Percentiles rank a stretch among this genome's conserved stretches.
These are phyloP conservation scores for Fusarium lyarnte DNA, from an alignment of 2,329 filamentous ascomycete genomes.

Conservation along the genomic window DNA sequence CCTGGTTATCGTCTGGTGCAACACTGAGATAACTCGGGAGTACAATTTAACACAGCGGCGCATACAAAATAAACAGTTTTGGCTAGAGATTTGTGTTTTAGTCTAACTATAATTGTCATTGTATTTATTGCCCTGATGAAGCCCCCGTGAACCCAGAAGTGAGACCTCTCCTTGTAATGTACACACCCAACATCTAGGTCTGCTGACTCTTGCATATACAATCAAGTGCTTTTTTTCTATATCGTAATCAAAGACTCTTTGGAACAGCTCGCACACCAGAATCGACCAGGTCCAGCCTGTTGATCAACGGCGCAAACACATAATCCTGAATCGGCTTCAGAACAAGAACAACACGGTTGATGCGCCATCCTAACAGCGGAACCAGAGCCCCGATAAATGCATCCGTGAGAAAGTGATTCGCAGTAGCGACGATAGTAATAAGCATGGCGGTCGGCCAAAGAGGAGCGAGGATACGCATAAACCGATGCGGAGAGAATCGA, in stretches of 20 bases:
- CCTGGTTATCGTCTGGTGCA: not conserved
- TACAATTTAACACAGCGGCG: rapidly evolving
- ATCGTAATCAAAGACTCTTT: constrained; percentile 21
- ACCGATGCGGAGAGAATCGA: constrained; percentile 53
- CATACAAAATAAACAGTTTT: rapidly evolving
- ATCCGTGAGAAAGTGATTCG: constrained; percentile 53
- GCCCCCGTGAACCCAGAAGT: not conserved
- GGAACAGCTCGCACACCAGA: constrained; percentile 20
- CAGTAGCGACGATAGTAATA: constrained; percentile 53
- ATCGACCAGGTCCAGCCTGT: constrained; percentile 39
- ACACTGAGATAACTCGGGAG: not conserved
- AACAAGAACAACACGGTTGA: constrained; percentile 40
- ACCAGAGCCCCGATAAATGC: constrained; percentile 49
- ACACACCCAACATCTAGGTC: rapidly evolving
- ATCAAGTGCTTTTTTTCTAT: not conserved
- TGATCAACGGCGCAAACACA: constrained; percentile 40
- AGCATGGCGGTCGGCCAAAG: constrained; percentile 56
- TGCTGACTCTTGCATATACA: no score
- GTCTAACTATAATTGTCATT: not conserved
- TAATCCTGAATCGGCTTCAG: constrained; percentile 45
- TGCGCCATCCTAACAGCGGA: constrained; percentile 49
- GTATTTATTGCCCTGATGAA: not conserved
- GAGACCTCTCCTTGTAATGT: not conserved
- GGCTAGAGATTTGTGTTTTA: not conserved
- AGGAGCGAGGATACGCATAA: constrained; percentile 49